Evolutionary conservation across 2,329 filamentous ascomycete genomes (phyloP).

Genomic region (Purpureocillium lavendulum): DNA sequence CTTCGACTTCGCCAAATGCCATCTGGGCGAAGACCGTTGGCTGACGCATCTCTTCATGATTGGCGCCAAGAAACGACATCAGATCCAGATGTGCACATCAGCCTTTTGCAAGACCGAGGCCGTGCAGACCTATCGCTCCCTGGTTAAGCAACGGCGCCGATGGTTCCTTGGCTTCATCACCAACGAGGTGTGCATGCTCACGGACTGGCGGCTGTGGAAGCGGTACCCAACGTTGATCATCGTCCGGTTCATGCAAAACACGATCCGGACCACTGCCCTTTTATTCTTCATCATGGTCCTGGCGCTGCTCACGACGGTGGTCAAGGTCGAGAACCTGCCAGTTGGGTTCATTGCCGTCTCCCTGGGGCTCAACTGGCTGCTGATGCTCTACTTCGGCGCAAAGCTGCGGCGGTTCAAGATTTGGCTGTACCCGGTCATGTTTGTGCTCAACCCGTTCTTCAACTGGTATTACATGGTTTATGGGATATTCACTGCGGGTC

Average conservation of each 20-base stretch:
- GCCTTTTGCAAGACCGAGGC: conserved; percentile 98
- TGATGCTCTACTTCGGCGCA: conserved; percentile 93
- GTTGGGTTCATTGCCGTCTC: conserved; percentile 92
- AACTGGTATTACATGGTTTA: conserved; percentile 99
- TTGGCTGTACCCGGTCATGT: conserved; percentile 93
- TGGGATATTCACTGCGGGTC: conserved; percentile 88
- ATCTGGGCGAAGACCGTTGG: conserved; percentile 93
- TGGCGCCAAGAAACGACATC: conserved; percentile 82
- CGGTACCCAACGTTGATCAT: conserved; percentile 80
- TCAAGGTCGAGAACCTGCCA: conserved; percentile 69
- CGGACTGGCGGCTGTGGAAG: conserved; percentile 84
- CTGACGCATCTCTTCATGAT: conserved; percentile 99
- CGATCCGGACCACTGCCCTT: conserved; percentile 86
- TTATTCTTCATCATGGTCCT: conserved; percentile 92
- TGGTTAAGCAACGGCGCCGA: conserved; percentile 87
- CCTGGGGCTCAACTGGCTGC: conserved; percentile 82
- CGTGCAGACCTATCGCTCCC: conserved; percentile 75
- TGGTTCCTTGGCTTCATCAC: conserved; percentile 98
- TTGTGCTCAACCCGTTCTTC: conserved; percentile 89
- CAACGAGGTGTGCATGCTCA: conserved; percentile 97
- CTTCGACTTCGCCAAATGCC: conserved; percentile 94
- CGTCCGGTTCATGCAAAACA: conserved; percentile 91
- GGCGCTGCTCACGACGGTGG: conserved; percentile 76
- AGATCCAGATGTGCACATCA: conserved; percentile 95
- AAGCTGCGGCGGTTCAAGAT: conserved; percentile 87